Evolutionary conservation across 2,329 filamentous ascomycete species (phyloP), one percentile per base, ranked within the genome.

Genomic region (Calonectria montana): DNA sequence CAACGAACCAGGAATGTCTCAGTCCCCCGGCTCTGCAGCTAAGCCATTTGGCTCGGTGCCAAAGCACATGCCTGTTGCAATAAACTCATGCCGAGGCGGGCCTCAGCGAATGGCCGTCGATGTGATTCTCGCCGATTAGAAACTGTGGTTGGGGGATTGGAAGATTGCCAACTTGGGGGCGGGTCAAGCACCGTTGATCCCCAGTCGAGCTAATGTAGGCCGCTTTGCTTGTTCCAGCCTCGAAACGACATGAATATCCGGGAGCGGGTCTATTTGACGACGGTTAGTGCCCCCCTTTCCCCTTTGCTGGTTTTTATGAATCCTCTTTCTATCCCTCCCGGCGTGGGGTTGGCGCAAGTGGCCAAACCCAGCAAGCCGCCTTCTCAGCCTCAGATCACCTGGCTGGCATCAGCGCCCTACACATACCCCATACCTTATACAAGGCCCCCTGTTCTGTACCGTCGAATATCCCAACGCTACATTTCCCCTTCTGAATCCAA

Each of bases 1-100:
- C 77, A 75, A 76, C 25, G 45, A 50, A 65, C 25, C 57, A 65
- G 53, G 53, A 59, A 39, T 59, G 53, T 59, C 35, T 39, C 31
- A 59, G 10, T 59, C 15, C 45, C 45, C 39, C 39, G n/a, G 59
- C 39, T 47, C 67, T 69, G 67, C 67, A 62, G 63, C 63, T 53
- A 55, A 12, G 35, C 47, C n/a, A 29, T 43, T 61, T 61, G 57
- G 57, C 62, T 50, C 31, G 21, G 23, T 23, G 10, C 61, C 61
- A 64, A 48, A 35, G 31, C 45, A 15, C 31, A 41, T 53, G 21
- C 53, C 37, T 39, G 63, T 65, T 27, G 8, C 45, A 45, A 48
- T 35, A 21, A 27, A 39, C 53, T 59, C 35, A 15, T 59, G 53
- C 31, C 35, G 47, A 53, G 47, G 45, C 16, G 45, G 31, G 62